These are phyloP conservation scores for Rossbeevera mucosa DNA, from an alignment of 768 basidiomycete genomes.

Conservation along the genomic window DNA sequence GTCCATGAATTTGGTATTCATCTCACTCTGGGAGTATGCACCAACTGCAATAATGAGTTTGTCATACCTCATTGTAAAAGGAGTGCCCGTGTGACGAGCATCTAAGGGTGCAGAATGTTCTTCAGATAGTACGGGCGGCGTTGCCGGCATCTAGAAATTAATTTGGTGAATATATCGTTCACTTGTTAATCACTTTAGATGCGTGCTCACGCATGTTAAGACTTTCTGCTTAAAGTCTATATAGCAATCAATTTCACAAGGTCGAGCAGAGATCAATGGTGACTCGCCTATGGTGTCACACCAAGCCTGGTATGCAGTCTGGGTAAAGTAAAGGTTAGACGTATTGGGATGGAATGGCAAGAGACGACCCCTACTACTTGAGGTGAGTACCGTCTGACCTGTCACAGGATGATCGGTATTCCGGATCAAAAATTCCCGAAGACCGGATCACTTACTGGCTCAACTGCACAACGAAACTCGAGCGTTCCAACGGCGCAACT, in stretches of 20 bases:
- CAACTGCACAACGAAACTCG: slow-evolving; percentile 75
- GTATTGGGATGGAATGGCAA: background rate
- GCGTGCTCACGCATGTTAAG: slow-evolving; percentile 52
- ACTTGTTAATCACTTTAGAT: background rate
- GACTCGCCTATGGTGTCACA: slow-evolving; percentile 61
- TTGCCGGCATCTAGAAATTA: slow-evolving; percentile 56
- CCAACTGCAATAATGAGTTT: slow-evolving; percentile 83
- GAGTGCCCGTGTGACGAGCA: slow-evolving; percentile 25
- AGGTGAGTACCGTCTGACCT: slow-evolving; percentile 56
- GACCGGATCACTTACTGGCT: slow-evolving; percentile 51
- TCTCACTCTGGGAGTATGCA: slow-evolving; percentile 76
- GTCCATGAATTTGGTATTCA: slow-evolving; percentile 2
- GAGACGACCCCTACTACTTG: slow-evolving; percentile 40
- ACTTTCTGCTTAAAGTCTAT: slow-evolving; percentile 58
- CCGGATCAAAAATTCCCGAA: background rate
- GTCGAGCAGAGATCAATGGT: background rate
- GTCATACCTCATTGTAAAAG: slow-evolving; percentile 67
- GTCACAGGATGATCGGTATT: slow-evolving; percentile 4
- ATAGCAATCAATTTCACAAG: slow-evolving; percentile 8
- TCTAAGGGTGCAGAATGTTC: slow-evolving; percentile 9
- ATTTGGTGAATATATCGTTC: background rate
- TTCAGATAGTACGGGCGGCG: slow-evolving; percentile 39
- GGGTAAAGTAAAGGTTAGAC: background rate
- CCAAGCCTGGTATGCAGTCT: slow-evolving; percentile 73
- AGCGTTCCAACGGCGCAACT: slow-evolving; percentile 75